Base-by-base conservation (phyloP, 2,329 filamentous ascomycete genomes). In the Aaosphaeria pasadenensis region DNA sequence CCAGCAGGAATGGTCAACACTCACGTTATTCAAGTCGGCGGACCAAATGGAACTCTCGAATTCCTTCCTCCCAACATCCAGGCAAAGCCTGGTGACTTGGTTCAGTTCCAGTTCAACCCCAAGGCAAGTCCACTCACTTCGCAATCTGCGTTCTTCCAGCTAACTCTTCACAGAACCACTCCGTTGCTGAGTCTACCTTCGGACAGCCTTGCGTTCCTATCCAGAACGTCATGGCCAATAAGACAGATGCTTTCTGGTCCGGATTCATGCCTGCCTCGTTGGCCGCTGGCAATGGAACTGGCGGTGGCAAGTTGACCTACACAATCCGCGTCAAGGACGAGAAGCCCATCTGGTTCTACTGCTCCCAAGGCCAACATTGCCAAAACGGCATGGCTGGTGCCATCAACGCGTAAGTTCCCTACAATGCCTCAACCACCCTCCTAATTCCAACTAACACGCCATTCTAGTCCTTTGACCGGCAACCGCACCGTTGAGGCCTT, bases 341-440 rank as follows among this genome's bases (percentile, higher is more conserved):
- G 40, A 85, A 79, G 47, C 88, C 89, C 30, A 76, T 91, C 55
- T 94, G 89, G 88, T 74, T 88, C 55, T 92, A 87, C 78, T 92
- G 88, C 73, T 84, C 83, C 30, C 85, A 90, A 69, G 83, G 67
- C 41, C 81, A 78, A 62, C 89, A 94, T 74, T 94, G 88, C 71
- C 81, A 90, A 69, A 73, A 66, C 42, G 87, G 87, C 52, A 91
- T 91, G 86, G 78, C 80, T 48, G 86, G 88, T 74, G 86, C 88
- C 31, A 84, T 91, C 65, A 91, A 91, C 71, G 82, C 86, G 84
- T 87, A 71, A 71, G 84, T 59, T 39, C 9, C 17, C 17, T 17
- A 7, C 5, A 13, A 30, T 71, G 30, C 35, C n/a, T 5, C 1
- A 17, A 5, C 11, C 4, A n/a, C 39, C 11, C 7, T 13, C 6